phyloP scores from a whole-genome alignment of 306 rosid species.

The Vicia sativa region DNA sequence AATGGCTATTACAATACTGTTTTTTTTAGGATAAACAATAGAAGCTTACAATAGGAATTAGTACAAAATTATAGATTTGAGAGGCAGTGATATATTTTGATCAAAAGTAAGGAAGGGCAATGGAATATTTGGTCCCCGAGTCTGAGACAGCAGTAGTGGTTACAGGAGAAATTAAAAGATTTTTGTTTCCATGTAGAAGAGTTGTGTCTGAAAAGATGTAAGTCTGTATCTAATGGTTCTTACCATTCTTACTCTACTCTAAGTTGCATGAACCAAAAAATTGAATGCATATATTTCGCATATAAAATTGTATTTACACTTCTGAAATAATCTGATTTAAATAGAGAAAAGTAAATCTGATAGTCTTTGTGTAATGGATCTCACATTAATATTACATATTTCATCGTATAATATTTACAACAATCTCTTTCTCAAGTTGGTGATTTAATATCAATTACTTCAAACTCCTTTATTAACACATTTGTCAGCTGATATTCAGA shows the following conservation, averaged over 20 bases:
- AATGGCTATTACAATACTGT: neutral
- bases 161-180: neutral
- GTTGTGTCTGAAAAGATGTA: neutral
- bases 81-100: constrained; percentile 19
- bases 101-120: neutral
- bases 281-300: constrained; percentile 20
- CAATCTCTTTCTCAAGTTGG: too few relatives aligned
- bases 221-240: neutral
- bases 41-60: constrained; percentile 35
- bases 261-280: too few relatives aligned
- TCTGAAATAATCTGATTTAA: too few relatives aligned
- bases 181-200: neutral
- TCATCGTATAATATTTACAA: too few relatives aligned
- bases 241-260: constrained; percentile 5
- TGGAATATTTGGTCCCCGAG: constrained; percentile 22
- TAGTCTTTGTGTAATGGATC: too few relatives aligned
- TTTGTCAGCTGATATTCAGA: too few relatives aligned
- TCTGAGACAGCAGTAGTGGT: neutral
- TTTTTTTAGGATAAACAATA: neutral
- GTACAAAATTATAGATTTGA: constrained; percentile 13
- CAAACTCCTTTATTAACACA: too few relatives aligned
- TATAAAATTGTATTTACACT: too few relatives aligned
- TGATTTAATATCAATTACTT: too few relatives aligned
- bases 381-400: too few relatives aligned
- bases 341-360: too few relatives aligned